A percentile compares a stretch with the other conserved stretches of the same genome.
These are phyloP conservation scores for Isatis lusitanica DNA, from an alignment of 441 rosid species.

Conservation along the genomic window DNA sequence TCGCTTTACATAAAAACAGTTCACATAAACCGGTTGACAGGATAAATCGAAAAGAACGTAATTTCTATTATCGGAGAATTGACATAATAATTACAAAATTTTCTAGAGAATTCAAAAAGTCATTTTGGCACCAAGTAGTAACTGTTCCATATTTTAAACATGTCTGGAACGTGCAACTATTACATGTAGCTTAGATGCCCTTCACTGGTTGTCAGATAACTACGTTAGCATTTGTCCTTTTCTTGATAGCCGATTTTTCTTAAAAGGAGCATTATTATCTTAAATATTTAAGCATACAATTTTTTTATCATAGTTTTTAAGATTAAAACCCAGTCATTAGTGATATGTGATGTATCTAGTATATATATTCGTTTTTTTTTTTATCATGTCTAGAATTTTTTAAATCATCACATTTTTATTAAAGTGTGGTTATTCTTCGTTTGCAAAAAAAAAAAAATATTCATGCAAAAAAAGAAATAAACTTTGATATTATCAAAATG, in stretches of 20 bases:
- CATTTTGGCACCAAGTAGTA: slow-evolving; percentile 19
- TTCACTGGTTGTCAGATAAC: slow-evolving; percentile 21
- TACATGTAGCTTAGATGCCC: neutral
- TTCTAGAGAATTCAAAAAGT: neutral
- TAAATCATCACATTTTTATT: neutral
- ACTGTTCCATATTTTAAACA: slow-evolving; percentile 23
- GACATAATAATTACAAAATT: slow-evolving; percentile 14
- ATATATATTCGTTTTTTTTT: neutral
- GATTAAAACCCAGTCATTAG: neutral
- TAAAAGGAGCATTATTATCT: neutral
- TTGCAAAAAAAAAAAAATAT: neutral
- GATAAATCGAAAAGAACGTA: slow-evolving; percentile 7
- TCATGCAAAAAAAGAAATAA: neutral
- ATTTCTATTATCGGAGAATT: slow-evolving; percentile 4
- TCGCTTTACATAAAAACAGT: neutral
- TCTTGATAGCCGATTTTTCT: neutral
- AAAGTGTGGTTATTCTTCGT: neutral
- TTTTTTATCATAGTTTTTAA: neutral
- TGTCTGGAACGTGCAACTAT: slow-evolving; percentile 26
- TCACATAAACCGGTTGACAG: neutral
- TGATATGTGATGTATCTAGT: neutral
- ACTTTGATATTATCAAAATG: too few species aligned
- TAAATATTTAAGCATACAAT: neutral
- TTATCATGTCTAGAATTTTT: neutral
- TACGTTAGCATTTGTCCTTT: slow-evolving; percentile 3